Evolutionary conservation across 208 protist species (phyloP).

Genomic region (Wallacemonas sp.): DNA sequence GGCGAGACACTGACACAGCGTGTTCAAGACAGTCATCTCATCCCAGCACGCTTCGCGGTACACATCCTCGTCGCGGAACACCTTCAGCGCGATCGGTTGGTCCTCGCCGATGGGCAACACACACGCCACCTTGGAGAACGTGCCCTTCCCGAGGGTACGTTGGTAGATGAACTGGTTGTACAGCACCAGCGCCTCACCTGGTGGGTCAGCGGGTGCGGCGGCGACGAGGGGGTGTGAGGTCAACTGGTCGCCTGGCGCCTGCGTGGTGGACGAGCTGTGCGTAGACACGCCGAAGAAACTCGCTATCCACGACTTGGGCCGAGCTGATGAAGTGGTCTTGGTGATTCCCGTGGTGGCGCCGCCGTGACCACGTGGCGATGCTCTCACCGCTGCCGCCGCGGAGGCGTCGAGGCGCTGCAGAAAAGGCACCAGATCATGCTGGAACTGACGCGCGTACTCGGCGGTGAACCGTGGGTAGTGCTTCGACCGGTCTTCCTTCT

Average conservation of each 20-base stretch:
- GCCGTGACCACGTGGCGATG: not conserved
- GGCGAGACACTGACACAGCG: slow-evolving; percentile 24
- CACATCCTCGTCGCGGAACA: slow-evolving; percentile 67
- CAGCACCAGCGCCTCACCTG: slow-evolving; percentile 34
- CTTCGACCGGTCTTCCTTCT: slow-evolving; percentile 17
- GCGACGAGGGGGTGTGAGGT: not conserved
- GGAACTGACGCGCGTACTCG: slow-evolving; percentile 48
- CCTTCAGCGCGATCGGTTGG: slow-evolving; percentile 59
- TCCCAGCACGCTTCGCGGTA: slow-evolving; percentile 78
- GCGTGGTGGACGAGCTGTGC: not conserved
- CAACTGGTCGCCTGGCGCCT: not conserved
- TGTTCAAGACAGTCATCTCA: slow-evolving; percentile 50
- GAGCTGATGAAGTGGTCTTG: not conserved
- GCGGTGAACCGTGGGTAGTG: slow-evolving; percentile 62
- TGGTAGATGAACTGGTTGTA: slow-evolving; percentile 67
- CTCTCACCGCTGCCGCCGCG: not conserved
- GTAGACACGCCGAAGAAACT: not conserved
- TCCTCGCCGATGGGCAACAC: not conserved
- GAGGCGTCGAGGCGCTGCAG: slow-evolving; percentile 18
- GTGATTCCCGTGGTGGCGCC: not conserved
- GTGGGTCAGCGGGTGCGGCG: not conserved
- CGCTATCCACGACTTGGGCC: not conserved
- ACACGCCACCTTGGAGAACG: slow-evolving; percentile 71
- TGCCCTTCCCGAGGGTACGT: slow-evolving; percentile 70
- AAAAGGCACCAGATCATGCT: slow-evolving; percentile 45